These are phyloP conservation scores for Aphanocladium album DNA, from an alignment of 2,329 filamentous ascomycete species.

Conservation along the genomic window DNA sequence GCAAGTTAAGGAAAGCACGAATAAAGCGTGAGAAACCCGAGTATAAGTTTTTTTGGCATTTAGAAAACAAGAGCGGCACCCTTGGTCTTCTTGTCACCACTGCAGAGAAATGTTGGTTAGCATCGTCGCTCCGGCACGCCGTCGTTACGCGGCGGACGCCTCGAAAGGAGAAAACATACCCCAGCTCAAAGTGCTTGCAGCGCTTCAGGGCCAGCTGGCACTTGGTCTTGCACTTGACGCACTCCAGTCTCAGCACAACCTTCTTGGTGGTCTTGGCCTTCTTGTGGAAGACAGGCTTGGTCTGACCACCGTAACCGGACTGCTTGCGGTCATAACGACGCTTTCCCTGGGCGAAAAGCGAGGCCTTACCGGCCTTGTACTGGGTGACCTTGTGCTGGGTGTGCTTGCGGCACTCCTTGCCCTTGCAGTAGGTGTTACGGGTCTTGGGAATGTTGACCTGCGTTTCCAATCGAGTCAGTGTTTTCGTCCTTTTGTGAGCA, in stretches of 20 bases:
- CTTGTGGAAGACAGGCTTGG: constrained; percentile 99
- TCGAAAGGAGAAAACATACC: constrained; percentile 58
- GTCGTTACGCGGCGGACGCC: background rate
- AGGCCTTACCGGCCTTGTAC: constrained; percentile 97
- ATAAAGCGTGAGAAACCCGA: constrained; percentile 35
- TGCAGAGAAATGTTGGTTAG: constrained; percentile 44
- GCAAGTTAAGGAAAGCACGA: constrained; percentile 38
- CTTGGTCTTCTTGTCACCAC: constrained; percentile 99
- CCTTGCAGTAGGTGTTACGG: constrained; percentile 96
- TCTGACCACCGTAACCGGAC: constrained; percentile 99
- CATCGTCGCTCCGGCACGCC: constrained; percentile 18
- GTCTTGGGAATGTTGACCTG: constrained; percentile 99
- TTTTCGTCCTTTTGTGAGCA: background rate
- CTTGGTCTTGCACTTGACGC: constrained; percentile 97
- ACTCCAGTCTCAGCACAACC: constrained; percentile 97
- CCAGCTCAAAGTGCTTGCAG: constrained; percentile 99
- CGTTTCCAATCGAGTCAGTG: constrained; percentile 26
- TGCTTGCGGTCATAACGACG: constrained; percentile 99
- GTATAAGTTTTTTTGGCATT: constrained; percentile 40
- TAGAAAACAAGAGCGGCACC: constrained; percentile 99
- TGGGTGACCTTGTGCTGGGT: constrained; percentile 90
- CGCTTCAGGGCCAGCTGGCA: constrained; percentile 96
- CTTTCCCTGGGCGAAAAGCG: constrained; percentile 97
- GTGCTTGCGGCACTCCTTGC: constrained; percentile 89
- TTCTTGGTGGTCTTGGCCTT: constrained; percentile 99